A percentile compares a stretch with the other conserved stretches of the same genome.
Evolutionary conservation across 108 stramenopile genomes (phyloP).

Genomic region (Parmales sp.): DNA sequence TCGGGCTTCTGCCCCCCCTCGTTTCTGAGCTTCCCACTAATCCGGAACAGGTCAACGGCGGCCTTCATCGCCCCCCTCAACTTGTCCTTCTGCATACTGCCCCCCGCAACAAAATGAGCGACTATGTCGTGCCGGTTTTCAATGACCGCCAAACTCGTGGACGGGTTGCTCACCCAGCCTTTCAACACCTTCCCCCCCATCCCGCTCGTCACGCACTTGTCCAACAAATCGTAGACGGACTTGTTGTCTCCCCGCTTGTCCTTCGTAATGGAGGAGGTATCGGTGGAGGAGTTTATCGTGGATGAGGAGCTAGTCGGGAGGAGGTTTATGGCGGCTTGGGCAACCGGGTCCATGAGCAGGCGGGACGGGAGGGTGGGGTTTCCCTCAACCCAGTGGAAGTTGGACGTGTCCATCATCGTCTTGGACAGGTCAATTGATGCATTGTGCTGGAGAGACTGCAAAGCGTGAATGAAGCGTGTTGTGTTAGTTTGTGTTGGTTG

Average conservation of each 20-base stretch:
- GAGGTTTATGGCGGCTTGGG: conserved; percentile 59
- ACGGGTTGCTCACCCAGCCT: conserved; percentile 68
- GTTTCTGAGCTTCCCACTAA: neutral
- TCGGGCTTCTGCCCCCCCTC: conserved; percentile 13
- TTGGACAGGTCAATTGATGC: too few relatives aligned
- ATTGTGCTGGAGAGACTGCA: too few relatives aligned
- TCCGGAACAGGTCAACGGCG: conserved; percentile 9
- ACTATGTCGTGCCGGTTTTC: conserved; percentile 58
- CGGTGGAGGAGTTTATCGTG: conserved; percentile 31
- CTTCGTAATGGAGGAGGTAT: conserved; percentile 44
- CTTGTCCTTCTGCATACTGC: conserved; percentile 48
- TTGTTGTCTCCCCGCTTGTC: conserved; percentile 33
- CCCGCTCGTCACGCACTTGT: conserved; percentile 50
- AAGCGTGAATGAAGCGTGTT: too few relatives aligned
- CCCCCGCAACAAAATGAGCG: conserved; percentile 35
- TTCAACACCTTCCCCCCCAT: conserved; percentile 57
- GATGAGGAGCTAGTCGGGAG: conserved; percentile 36
- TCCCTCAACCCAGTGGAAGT: too few relatives aligned
- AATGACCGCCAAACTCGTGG: conserved; percentile 45
- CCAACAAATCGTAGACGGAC: conserved; percentile 54
- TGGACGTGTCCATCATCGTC: too few relatives aligned
- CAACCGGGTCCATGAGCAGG: conserved; percentile 59
- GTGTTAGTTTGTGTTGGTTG: too few relatives aligned
- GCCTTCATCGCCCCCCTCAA: conserved; percentile 44
- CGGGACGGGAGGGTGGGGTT: too few relatives aligned